These are phyloP conservation scores for Arctium lappa DNA, from an alignment of 129 eudicot genomes.

Conservation along the genomic window DNA sequence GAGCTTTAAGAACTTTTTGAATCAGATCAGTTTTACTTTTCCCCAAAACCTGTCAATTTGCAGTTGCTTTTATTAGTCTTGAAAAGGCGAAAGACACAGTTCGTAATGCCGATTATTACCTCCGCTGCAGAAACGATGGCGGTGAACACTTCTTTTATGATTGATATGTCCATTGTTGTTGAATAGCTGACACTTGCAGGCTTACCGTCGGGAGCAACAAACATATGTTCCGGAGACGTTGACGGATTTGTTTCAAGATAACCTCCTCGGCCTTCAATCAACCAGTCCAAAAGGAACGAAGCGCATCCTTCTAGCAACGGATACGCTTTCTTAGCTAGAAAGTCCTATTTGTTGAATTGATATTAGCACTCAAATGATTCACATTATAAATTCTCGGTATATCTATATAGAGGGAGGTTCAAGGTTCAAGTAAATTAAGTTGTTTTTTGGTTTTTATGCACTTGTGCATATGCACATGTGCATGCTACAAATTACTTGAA, in stretches of 20 bases:
- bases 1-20: constrained; percentile 65
- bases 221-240: constrained; percentile 91
- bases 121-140: constrained; percentile 73
- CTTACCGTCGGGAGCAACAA: constrained; percentile 79
- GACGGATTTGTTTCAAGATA: constrained; percentile 88
- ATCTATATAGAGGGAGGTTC: background rate
- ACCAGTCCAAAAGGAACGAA: constrained; percentile 79
- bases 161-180: constrained; percentile 84
- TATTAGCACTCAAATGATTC: constrained; percentile 1
- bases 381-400: background rate
- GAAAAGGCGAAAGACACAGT: background rate
- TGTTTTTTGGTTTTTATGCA: no score
- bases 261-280: constrained; percentile 63
- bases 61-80: background rate
- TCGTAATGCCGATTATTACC: constrained; percentile 30
- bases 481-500: no score
- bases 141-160: constrained; percentile 70
- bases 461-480: no score
- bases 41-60: constrained; percentile 56
- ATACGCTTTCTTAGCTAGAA: constrained; percentile 62
- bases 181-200: constrained; percentile 96
- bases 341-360: constrained; percentile 32
- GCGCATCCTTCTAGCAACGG: constrained; percentile 73
- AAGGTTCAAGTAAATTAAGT: no score
- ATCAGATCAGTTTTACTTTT: constrained; percentile 52